Evolutionary conservation across 2,329 filamentous ascomycete species (phyloP), one percentile per base, ranked within the genome.

Genomic region (Ophidiomyces ophidiicola): DNA sequence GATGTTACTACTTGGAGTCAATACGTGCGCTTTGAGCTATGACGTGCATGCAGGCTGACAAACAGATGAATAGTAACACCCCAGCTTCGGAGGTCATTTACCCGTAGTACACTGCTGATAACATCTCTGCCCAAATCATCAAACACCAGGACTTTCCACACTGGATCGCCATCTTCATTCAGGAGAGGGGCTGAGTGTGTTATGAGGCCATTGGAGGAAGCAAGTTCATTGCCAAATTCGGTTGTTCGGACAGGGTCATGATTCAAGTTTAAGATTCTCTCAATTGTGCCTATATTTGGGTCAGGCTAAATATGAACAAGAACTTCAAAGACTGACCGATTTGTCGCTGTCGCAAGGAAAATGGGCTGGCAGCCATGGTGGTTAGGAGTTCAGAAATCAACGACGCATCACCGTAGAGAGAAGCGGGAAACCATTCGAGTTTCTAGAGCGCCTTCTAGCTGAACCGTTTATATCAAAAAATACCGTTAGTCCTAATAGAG

Each of bases 91-190:
- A 98, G 67, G 63, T 98, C 90, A 55, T 86, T 94, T 46, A 98
- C 90, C 43, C 87, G 75, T 48, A 98, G 69, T 2, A 98, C 87
- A 54, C 87, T 94, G 66, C 86, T 94, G 54, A 98, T 94, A 43
- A 98, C 83, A 72, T 96, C 87, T 58, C 87, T 74, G 33, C 88
- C 90, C 51, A 80, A 64, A 50, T 88, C 82, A 61, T 98, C 92
- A 57, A 98, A 96, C 6, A 98, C 85, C 37, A 98, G 69, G 5
- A 96, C 83, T 61, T 96, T 96, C 88, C 88, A 96, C 65, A 94
- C 87, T 1, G 88, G 87, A 53, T 93, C 84, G 46, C 87, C 86
- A 51, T 92, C 80, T 32, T 83, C 72, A 50, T 86, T 86, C 45
- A 94, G 67, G 38, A 94, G 82, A 11, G 84, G 80, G n/a, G 79